phyloP scores from a whole-genome alignment of 2,329 filamentous ascomycete genomes.

The Fusarium sp. region DNA sequence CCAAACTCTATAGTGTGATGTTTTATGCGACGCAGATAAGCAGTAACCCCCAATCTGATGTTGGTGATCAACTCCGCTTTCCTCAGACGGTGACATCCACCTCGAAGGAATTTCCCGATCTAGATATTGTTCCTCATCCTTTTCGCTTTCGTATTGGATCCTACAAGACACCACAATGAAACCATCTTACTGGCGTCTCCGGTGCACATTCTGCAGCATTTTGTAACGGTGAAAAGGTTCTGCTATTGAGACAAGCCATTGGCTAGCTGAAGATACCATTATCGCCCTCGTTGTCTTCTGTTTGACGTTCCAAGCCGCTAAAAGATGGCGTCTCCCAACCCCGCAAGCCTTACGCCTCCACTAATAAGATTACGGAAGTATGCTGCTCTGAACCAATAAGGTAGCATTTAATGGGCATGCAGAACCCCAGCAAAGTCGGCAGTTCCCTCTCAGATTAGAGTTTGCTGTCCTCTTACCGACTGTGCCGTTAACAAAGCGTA shows the following conservation, averaged over 20 bases:
- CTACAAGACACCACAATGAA: neutral
- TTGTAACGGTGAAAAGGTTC: accelerated
- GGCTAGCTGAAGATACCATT: neutral
- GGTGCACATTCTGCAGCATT: accelerated
- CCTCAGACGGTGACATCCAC: neutral
- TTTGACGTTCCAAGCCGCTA: neutral
- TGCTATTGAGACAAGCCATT: neutral
- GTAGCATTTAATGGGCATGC: accelerated
- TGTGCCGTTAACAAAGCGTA: neutral
- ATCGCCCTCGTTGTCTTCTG: neutral
- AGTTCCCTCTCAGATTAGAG: neutral
- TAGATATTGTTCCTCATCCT: accelerated
- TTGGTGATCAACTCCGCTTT: neutral
- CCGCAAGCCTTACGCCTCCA: neutral
- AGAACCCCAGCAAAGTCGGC: neutral
- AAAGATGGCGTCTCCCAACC: neutral
- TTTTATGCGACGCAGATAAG: neutral
- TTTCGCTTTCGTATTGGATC: neutral
- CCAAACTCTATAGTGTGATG: neutral
- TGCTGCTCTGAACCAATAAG: neutral
- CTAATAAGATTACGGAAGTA: neutral
- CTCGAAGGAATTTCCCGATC: neutral
- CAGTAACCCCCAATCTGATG: accelerated
- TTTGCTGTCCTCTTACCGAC: accelerated
- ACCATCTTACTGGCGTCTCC: accelerated